phyloP scores from a whole-genome alignment of 202 grass and related monocot genomes.

The Bolboschoenoplectus hybrid region DNA sequence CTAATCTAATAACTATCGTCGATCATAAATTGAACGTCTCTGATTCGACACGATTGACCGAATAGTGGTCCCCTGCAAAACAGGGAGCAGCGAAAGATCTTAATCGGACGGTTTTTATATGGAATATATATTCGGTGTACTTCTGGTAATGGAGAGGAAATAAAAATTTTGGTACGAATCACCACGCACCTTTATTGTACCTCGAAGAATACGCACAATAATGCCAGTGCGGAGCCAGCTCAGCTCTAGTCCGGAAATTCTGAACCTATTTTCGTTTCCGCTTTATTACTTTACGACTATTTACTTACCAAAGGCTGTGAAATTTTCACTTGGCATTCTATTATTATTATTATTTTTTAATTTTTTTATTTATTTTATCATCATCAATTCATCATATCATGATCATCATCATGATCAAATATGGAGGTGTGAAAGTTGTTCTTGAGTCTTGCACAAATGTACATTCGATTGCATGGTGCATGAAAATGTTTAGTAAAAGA shows the following conservation, averaged over 20 bases:
- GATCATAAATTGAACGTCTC: neutral
- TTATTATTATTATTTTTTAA: neutral
- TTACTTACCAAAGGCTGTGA: neutral
- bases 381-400: neutral
- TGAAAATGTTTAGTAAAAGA: too few relatives aligned
- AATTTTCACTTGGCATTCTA: neutral
- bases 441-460: too few relatives aligned
- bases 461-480: too few relatives aligned
- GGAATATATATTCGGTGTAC: neutral
- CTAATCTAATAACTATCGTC: neutral
- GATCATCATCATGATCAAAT: neutral
- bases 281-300: neutral
- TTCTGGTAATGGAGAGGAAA: neutral
- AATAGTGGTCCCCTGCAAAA: neutral
- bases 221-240: slow-evolving; percentile 32
- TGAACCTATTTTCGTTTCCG: neutral
- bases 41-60: neutral
- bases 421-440: too few relatives aligned
- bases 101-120: neutral
- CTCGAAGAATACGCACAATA: slow-evolving; percentile 17
- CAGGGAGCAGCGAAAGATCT: neutral
- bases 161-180: too few relatives aligned
- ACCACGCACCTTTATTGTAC: neutral
- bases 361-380: too few relatives aligned
- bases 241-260: neutral